Conservation (phyloP, 2,329 filamentous ascomycete genomes). For the Fonsecaea multimorphosa region DNA sequence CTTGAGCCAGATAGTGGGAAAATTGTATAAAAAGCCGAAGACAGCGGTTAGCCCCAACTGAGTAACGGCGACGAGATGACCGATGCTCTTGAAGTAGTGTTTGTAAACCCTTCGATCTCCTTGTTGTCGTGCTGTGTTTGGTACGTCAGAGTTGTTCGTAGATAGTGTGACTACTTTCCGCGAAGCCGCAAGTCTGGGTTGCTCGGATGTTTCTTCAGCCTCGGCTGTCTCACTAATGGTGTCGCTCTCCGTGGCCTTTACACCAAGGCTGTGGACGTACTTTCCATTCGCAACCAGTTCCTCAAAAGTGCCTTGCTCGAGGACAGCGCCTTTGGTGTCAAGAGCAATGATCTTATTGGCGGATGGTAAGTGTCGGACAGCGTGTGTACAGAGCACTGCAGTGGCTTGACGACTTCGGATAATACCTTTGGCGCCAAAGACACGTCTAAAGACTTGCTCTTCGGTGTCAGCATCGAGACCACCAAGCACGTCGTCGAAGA, state of each 20-base stretch:
- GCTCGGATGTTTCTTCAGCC: background rate
- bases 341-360: constrained; percentile 1
- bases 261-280: background rate
- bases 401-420: background rate
- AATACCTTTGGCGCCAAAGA: background rate
- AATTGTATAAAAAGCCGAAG: background rate
- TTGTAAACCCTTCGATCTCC: background rate
- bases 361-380: background rate
- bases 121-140: no score
- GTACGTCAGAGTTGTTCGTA: no score
- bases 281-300: background rate
- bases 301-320: background rate
- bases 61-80: background rate
- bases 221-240: background rate
- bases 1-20: background rate
- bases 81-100: background rate
- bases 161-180: background rate
- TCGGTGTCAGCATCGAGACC: constrained; percentile 81
- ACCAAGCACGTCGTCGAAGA: constrained; percentile 84
- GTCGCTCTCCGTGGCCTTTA: background rate
- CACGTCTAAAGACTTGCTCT: constrained; percentile 57
- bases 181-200: background rate
- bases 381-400: background rate
- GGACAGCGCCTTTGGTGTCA: background rate
- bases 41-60: background rate